phyloP scores from a whole-genome alignment of 352 stramenopile genomes.

The Pythium pyrilobum region DNA sequence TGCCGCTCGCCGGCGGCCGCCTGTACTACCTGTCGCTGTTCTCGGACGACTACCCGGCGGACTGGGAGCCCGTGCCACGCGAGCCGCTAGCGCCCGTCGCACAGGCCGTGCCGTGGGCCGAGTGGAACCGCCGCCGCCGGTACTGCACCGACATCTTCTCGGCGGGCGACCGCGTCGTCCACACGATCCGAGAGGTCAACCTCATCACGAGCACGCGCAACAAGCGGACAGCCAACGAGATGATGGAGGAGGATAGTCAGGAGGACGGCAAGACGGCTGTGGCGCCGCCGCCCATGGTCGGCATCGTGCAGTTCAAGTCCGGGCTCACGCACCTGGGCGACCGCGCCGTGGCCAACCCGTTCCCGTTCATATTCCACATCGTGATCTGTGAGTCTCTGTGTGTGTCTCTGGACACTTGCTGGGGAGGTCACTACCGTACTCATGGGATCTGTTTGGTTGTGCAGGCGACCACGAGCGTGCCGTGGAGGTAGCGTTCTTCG shows the following conservation, averaged over 20 bases:
- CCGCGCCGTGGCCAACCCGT: constrained; percentile 32
- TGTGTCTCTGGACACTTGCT: no score
- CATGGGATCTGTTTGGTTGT: background rate
- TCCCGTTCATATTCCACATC: constrained; percentile 67
- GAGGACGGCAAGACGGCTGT: background rate
- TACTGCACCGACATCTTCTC: constrained; percentile 21
- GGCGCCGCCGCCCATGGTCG: constrained; percentile 32
- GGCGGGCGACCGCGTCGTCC: background rate
- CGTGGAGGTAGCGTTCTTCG: constrained; percentile 63
- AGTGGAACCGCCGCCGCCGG: constrained; percentile 20
- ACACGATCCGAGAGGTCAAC: constrained; percentile 16
- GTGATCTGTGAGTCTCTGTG: constrained; percentile 31
- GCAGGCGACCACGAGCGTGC: constrained; percentile 37
- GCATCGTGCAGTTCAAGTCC: constrained; percentile 55
- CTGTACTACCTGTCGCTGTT: constrained; percentile 51
- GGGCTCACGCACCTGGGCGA: constrained; percentile 41
- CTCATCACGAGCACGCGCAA: constrained; percentile 5
- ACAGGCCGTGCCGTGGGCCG: constrained; percentile 2
- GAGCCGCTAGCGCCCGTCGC: constrained; percentile 11
- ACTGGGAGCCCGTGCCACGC: constrained; percentile 25
- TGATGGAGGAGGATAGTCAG: background rate
- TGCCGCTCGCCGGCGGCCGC: constrained; percentile 41
- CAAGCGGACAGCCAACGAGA: constrained; percentile 1
- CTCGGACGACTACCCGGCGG: constrained; percentile 46
- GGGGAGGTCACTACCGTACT: no score